Base-by-base conservation (phyloP, 352 stramenopile genomes). In the Globisporangium nodosum region DNA sequence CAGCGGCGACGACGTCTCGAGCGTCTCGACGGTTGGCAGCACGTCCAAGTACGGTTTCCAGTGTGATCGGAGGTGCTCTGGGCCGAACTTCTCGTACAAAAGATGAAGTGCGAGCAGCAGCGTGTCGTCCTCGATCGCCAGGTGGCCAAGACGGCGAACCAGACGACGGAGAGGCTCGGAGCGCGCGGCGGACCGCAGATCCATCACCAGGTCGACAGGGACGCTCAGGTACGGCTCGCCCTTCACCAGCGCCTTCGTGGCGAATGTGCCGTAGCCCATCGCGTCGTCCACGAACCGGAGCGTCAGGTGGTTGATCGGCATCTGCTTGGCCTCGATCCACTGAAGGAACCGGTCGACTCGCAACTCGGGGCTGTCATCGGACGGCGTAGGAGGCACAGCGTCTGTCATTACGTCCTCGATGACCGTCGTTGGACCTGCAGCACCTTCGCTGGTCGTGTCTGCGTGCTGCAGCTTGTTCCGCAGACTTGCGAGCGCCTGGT, bases 11-110 rank as follows among this genome's bases (percentile, higher is more conserved):
- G 70, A 20, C 31, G 15, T 50, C 30, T 50, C n/a, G 3, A 39
- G 52, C 45, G 27, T 61, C 58, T 73, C 54, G 12, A 76, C 15
- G 8, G 55, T 45, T 1, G 90, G 90, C 3, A 98, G 58, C 54
- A 96, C 70, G 35, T 88, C 79, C 7, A 98, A 61, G 63, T 97
- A 98, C 20, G 91, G 86, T 51, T 78, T 86, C 82, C 82, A 98
- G 16, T 40, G 53, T 4, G 77, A 92, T 15, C 68, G 60, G 1
- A 63, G 12, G 0, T 16, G 20, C 0, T 70, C 56, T 8, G 73
- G 73, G 5, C 87, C 76, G 42, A 95, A 96, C 33, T 74, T 74
- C 56, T 97, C 87, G 56, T 95, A 75, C 15, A 97, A 54, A 16
- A 97, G 49, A 37, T 96, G 87, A 20, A 96, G 68, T 1, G 90